Evolutionary conservation across 441 rosid genomes (phyloP).

Genomic region (Bocquillonia castaneifolia): DNA sequence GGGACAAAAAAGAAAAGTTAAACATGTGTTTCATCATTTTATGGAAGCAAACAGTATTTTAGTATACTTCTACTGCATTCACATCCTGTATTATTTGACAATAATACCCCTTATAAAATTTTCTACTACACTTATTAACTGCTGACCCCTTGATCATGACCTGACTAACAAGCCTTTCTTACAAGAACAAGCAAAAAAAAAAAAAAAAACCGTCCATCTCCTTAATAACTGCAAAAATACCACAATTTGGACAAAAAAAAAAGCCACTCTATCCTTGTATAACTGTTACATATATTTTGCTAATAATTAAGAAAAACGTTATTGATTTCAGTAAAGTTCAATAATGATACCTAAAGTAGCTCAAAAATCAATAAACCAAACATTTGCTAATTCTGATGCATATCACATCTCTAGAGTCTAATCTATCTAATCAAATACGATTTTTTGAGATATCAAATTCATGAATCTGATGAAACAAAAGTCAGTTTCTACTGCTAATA

Average conservation of each 20-base stretch:
- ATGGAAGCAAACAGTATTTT: slow-evolving; percentile 8
- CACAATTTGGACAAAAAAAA: slow-evolving; percentile 21
- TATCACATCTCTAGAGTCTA: background rate
- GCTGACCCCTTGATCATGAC: background rate
- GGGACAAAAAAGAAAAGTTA: background rate
- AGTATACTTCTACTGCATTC: background rate
- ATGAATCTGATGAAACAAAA: background rate
- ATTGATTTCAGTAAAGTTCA: slow-evolving; percentile 40
- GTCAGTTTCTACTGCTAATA: background rate
- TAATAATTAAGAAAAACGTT: slow-evolving; percentile 18
- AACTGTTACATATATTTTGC: slow-evolving; percentile 14
- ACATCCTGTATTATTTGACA: slow-evolving; percentile 6
- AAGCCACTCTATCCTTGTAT: slow-evolving; percentile 25
- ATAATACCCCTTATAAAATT: slow-evolving; percentile 5
- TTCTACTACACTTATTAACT: background rate
- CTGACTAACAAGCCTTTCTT: background rate
- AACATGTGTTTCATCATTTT: slow-evolving; percentile 6
- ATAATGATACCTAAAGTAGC: slow-evolving; percentile 11
- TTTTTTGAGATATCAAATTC: background rate
- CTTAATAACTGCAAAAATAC: slow-evolving; percentile 39
- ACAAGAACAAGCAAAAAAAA: slow-evolving; percentile 13
- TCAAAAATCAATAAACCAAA: slow-evolving; percentile 7
- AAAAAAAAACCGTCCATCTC: slow-evolving; percentile 44
- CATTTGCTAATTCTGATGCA: background rate
- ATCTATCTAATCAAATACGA: slow-evolving; percentile 2